These are phyloP conservation scores for Eucalyptus polyanthemos DNA, from an alignment of 345 rosid species.

Conservation along the genomic window DNA sequence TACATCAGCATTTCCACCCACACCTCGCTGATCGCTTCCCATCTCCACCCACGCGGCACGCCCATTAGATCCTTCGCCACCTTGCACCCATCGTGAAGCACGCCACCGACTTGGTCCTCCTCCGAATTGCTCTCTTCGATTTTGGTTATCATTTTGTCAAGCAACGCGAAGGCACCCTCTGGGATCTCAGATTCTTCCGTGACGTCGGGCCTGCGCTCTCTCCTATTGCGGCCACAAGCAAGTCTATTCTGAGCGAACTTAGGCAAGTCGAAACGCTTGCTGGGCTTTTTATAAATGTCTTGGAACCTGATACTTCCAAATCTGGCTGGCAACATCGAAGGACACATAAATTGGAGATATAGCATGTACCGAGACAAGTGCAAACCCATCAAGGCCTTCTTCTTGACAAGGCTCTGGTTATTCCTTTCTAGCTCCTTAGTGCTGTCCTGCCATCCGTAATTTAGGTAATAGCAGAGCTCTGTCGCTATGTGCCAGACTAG, in stretches of 20 bases:
- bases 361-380: not conserved
- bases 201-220: fast-evolving
- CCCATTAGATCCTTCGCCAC: too few species aligned
- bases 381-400: not conserved
- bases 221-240: not conserved
- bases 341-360: not conserved
- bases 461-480: not conserved
- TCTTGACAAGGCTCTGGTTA: fast-evolving
- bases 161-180: too few species aligned
- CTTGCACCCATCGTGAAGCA: too few species aligned
- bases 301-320: not conserved
- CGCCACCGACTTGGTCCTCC: too few species aligned
- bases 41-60: too few species aligned
- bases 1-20: too few species aligned
- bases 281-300: not conserved
- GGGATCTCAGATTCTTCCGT: too few species aligned
- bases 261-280: not conserved
- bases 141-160: too few species aligned
- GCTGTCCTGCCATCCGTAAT: too few species aligned
- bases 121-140: too few species aligned
- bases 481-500: not conserved
- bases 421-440: not conserved
- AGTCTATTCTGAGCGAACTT: fast-evolving
- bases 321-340: not conserved
- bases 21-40: too few species aligned